Evolutionary conservation across 768 basidiomycete species (phyloP).

Genomic region (Dioszegia aurantiaca): DNA sequence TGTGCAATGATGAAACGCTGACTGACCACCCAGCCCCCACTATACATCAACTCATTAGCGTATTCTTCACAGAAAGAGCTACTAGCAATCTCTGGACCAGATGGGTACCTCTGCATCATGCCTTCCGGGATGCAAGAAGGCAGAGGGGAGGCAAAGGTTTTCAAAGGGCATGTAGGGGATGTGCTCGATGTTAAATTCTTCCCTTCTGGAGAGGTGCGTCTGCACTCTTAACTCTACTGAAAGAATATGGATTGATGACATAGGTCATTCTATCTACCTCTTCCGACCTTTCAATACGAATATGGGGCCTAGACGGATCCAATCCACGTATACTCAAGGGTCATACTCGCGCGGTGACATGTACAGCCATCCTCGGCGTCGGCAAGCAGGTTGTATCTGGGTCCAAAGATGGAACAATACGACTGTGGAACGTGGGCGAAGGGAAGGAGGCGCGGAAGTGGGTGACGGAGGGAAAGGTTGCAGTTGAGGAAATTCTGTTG

Average conservation of each 20-base stretch:
- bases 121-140: constrained; percentile 18
- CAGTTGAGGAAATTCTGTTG: constrained; percentile 29
- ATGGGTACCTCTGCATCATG: constrained; percentile 44
- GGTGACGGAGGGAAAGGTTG: constrained; percentile 50
- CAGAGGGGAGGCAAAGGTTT: constrained; percentile 22
- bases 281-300: constrained; percentile 64
- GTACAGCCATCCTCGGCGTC: constrained; percentile 62
- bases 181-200: constrained; percentile 49
- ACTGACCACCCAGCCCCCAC: constrained; percentile 31
- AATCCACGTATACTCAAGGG: constrained; percentile 65
- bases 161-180: constrained; percentile 54
- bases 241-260: neutral
- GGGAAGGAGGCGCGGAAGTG: constrained; percentile 58
- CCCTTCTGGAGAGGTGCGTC: constrained; percentile 46
- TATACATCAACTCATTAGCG: constrained; percentile 44
- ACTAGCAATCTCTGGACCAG: constrained; percentile 47
- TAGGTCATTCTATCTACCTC: constrained; percentile 69
- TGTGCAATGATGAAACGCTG: neutral
- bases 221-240: neutral
- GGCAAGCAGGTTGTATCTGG: constrained; percentile 68
- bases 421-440: constrained; percentile 69
- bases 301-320: constrained; percentile 60
- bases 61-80: constrained; percentile 31
- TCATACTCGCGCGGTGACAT: constrained; percentile 66
- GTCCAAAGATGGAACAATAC: constrained; percentile 66